phyloP scores from a whole-genome alignment of 495 filamentous ascomycete species.

The Aspergillus asperescens region DNA sequence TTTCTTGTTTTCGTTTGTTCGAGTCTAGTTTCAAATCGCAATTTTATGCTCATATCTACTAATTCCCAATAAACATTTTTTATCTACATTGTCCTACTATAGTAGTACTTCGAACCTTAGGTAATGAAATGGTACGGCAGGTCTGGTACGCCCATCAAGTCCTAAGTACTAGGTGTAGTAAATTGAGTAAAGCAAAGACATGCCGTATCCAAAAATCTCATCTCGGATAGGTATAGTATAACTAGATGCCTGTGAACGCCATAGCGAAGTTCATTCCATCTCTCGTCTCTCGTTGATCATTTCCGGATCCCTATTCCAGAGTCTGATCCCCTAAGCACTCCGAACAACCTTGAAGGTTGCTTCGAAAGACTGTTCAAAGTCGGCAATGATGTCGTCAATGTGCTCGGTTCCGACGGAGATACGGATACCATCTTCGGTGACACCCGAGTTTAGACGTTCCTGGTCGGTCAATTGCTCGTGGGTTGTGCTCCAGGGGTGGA shows the following conservation, averaged over 20 bases:
- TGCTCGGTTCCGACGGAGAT: constrained; percentile 97
- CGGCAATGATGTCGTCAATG: constrained; percentile 95
- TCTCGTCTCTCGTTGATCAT: not conserved
- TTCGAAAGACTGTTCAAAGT: constrained; percentile 89
- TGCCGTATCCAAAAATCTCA: not conserved
- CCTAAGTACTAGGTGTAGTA: too few relatives aligned
- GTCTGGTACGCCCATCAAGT: too few relatives aligned
- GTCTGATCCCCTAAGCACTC: not conserved
- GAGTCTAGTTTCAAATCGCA: not conserved
- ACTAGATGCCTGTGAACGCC: not conserved
- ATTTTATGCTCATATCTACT: too few relatives aligned
- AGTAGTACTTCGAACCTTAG: too few relatives aligned
- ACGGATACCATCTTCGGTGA: constrained; percentile 88
- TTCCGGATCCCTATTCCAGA: not conserved
- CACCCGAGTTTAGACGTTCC: constrained; percentile 76
- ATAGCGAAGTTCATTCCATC: not conserved
- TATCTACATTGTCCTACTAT: too few relatives aligned
- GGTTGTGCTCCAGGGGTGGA: constrained; percentile 94
- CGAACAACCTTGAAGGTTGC: constrained; percentile 27
- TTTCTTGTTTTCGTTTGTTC: not conserved
- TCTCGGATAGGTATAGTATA: not conserved
- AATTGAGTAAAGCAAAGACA: too few relatives aligned
- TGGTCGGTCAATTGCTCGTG: constrained; percentile 88
- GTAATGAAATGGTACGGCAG: too few relatives aligned
- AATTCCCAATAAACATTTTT: too few relatives aligned